Evolutionary conservation across 2,329 filamentous ascomycete genomes (phyloP).

Genomic region (Aureobasidium namibiae): DNA sequence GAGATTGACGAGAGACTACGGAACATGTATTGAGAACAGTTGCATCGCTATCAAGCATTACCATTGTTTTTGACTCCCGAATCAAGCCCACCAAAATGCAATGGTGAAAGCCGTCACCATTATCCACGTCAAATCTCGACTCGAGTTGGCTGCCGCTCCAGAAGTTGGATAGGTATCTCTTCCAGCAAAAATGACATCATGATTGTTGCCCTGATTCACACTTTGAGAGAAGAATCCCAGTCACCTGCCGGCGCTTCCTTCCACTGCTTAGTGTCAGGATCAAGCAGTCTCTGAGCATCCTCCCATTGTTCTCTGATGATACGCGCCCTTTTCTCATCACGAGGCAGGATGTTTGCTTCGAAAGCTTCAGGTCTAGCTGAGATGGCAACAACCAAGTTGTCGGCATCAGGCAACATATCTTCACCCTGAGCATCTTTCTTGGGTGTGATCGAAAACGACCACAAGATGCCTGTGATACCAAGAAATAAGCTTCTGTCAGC

Average conservation of each 20-base stretch:
- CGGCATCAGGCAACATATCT: slow-evolving; percentile 30
- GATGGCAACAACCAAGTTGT: slow-evolving; percentile 18
- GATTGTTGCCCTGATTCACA: not conserved
- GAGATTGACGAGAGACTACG: not conserved
- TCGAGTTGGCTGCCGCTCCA: not conserved
- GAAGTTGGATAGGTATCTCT: not conserved
- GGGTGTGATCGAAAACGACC: slow-evolving; percentile 30
- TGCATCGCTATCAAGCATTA: not conserved
- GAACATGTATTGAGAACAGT: not conserved
- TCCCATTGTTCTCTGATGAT: not conserved
- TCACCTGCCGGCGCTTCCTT: not conserved
- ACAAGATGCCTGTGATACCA: slow-evolving; percentile 40
- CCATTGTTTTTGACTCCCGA: not conserved
- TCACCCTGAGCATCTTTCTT: slow-evolving; percentile 24
- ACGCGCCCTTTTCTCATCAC: not conserved
- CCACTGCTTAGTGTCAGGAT: not conserved
- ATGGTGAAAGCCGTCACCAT: not conserved
- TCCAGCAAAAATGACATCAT: not conserved
- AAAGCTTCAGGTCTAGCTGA: not conserved
- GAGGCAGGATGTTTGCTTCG: not conserved
- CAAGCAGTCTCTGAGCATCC: not conserved
- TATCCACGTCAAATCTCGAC: not conserved
- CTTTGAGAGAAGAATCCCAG: not conserved
- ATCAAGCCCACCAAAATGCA: not conserved
- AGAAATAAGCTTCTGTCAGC: slow-evolving; percentile 43